Evolutionary conservation across 139 green algal species (phyloP).

Genomic region (Trebouxia sp.): DNA sequence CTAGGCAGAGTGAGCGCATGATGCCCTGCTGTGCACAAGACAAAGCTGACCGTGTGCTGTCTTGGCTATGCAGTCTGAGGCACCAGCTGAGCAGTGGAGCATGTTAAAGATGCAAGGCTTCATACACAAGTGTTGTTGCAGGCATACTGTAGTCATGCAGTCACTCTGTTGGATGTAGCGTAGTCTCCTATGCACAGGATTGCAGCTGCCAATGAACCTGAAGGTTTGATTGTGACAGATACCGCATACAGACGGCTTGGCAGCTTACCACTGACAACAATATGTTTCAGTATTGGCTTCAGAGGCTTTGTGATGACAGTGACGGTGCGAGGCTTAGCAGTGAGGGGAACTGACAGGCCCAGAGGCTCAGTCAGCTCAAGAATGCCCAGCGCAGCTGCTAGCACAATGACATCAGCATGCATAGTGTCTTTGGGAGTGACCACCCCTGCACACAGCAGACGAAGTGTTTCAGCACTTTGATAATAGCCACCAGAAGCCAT

Average conservation of each 20-base stretch:
- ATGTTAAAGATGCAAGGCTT: too few species aligned
- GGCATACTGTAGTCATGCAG: too few species aligned
- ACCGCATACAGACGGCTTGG: background rate
- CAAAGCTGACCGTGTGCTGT: too few species aligned
- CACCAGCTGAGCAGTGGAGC: too few species aligned
- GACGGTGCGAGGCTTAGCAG: background rate
- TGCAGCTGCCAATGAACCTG: background rate
- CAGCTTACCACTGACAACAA: conserved; percentile 16
- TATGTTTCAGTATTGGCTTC: background rate
- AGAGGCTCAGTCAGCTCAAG: background rate
- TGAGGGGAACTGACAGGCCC: background rate
- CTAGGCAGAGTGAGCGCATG: too few species aligned
- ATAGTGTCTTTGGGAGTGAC: background rate
- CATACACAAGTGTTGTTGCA: too few species aligned
- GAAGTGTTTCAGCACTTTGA: background rate
- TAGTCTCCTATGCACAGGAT: background rate
- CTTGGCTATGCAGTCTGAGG: too few species aligned
- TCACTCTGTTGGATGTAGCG: too few species aligned
- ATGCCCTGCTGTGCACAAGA: too few species aligned
- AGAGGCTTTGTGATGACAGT: conserved; percentile 7
- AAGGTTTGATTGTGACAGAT: background rate
- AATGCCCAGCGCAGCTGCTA: background rate
- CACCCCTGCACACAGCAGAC: background rate
- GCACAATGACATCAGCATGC: conserved; percentile 3
- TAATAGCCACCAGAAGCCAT: background rate